Base-by-base conservation (phyloP, 768 basidiomycete species). In the Pisolithus sp. region DNA sequence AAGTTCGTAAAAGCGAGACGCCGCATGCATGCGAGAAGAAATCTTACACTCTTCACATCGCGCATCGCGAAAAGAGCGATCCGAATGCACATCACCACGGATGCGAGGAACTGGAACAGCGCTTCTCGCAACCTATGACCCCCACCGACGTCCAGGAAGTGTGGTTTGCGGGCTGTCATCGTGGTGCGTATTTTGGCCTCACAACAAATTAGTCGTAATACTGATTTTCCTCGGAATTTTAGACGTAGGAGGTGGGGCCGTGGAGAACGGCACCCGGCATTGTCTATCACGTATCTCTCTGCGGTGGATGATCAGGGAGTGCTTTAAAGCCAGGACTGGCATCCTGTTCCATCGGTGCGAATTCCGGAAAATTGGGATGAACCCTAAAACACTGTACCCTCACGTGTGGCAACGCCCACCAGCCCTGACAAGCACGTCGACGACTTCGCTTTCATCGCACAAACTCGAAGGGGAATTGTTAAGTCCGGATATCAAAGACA, bases 191-290 rank as follows among this genome's bases (percentile, higher is more conserved):
- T 52, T 24, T 5, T 49, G 13, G 26, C 12, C 43, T 30, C 21
- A 42, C 51, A 1, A 24, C 30, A 10, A 51, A 53, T 1, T 7
- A 36, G 52, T 20, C 54, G 45, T 44, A 48, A 15, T 20, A 4
- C 51, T 30, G 45, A 23, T 37, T 15, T 44, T 44, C 20, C 43
- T 37, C n/a, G 23, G 9, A 20, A 18, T 18, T 23, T 44, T 44
- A 86, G 86, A 89, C 57, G 77, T 91, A 18, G 89, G 89, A 1
- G 89, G 89, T 17, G 86, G 86, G 2, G 79, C 81, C 2, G 81
- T 82, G 10, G 55, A 58, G 31, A 84, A 90, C 53, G 76, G 73
- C 46, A 71, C 73, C 0, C 74, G 71, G 13, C 77, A 83, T 57
- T 78, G 74, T 44, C 75, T 90, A 3, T 81, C 86, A 1, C 80